phyloP scores from a whole-genome alignment of 352 stramenopile genomes.

The Phytophthora fragariaefolia region DNA sequence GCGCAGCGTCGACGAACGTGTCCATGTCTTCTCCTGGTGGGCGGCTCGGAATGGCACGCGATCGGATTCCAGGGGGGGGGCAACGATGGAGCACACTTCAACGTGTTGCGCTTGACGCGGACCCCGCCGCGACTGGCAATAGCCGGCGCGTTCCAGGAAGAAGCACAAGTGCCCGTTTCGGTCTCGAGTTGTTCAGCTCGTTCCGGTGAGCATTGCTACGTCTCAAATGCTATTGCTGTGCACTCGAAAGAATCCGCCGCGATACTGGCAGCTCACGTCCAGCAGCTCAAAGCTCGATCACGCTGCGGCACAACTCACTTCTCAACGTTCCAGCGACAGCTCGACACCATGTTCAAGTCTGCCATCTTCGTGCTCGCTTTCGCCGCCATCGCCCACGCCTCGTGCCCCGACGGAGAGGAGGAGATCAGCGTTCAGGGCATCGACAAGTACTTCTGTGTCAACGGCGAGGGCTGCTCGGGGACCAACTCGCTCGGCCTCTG shows the following conservation, averaged over 20 bases:
- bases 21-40: too few species aligned
- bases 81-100: too few species aligned
- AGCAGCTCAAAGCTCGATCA: too few species aligned
- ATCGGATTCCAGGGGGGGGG: too few species aligned
- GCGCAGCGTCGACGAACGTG: conserved; percentile 40
- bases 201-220: neutral
- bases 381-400: conserved; percentile 3
- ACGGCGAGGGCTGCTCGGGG: conserved; percentile 20
- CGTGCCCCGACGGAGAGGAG: conserved; percentile 19
- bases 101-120: too few species aligned
- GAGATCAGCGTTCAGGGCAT: conserved; percentile 36
- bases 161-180: too few species aligned
- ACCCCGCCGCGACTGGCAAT: too few species aligned
- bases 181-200: neutral
- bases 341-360: conserved; percentile 13
- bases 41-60: too few species aligned
- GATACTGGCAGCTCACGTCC: neutral
- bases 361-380: conserved; percentile 5
- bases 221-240: neutral
- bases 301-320: neutral
- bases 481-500: conserved; percentile 17
- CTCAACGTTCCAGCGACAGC: neutral
- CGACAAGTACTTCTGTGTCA: conserved; percentile 27
- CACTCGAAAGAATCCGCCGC: neutral
- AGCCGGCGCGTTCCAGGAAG: too few species aligned